Evolutionary conservation across 106 monocot species (phyloP), one percentile per base, ranked within the genome.

Genomic region (Dendrobium officinale): DNA sequence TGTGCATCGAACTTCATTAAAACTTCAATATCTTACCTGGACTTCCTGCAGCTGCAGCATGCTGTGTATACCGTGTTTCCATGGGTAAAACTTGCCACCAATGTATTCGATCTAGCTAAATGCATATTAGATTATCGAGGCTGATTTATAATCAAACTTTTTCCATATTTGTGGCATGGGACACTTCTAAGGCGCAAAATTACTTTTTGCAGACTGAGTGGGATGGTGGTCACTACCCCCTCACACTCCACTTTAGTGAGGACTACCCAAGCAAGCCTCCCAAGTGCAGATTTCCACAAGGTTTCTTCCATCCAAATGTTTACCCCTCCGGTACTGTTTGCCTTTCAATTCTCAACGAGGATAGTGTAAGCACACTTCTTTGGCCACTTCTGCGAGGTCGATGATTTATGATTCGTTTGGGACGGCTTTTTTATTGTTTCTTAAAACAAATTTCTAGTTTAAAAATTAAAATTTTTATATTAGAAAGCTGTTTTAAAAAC

Each of bases 331-430:
- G 86, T 29, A 86, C 86, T 33, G 83, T 86, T 42, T 86, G 86
- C 86, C 80, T 86, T 11, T 86, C 86, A 37, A 86, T 86, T 55
- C 83, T 86, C 41, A 86, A 86, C 51, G 86, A 86, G 83, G 86
- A 86, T 72, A 77, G 55, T 49, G 86, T 86, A 77, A 68, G 80
- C 48, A 7, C 19, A 16, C 16, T 73, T 4, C 70, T 61, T 6
- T 64, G 9, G 22, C 13, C 26, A 22, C 22, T 66, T 10, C 24
- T 66, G 10, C 9, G 26, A 6, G n/a, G 4, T n/a, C 61, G 18
- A 61, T 61, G 61, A 19, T 6, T 31, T 31, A 31, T 0, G 31
- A 0, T 31, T 31, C 31, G 1, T 31, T 31, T 31, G 31, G 31
- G 31, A 31, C 31, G 31, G 31, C 0, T 31, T 31, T 31, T 31